phyloP scores from a whole-genome alignment of 1,139 yeast species.

The Cylindricascospora bacillispora region DNA sequence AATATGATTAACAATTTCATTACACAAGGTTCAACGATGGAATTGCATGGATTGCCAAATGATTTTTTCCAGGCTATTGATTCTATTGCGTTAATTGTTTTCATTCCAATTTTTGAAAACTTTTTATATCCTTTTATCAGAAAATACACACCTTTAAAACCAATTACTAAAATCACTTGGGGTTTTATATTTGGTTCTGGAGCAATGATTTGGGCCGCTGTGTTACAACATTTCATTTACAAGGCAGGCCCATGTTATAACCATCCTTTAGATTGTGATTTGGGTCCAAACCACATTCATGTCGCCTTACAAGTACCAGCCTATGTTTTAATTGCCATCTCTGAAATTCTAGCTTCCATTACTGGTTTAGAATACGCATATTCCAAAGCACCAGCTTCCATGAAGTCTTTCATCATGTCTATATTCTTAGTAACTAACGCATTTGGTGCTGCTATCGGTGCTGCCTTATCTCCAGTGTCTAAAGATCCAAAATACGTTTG shows the following conservation, averaged over 20 bases:
- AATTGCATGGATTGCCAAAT: slow-evolving; percentile 55
- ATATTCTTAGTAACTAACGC: slow-evolving; percentile 50
- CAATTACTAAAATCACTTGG: slow-evolving; percentile 59
- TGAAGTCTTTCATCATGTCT: slow-evolving; percentile 61
- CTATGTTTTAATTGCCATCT: slow-evolving; percentile 45
- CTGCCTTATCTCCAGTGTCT: slow-evolving; percentile 55
- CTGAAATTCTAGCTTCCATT: slow-evolving; percentile 58
- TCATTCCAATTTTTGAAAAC: slow-evolving; percentile 52
- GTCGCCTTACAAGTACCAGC: slow-evolving; percentile 37
- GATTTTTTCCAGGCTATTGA: slow-evolving; percentile 58
- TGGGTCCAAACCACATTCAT: slow-evolving; percentile 22
- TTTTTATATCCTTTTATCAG: slow-evolving; percentile 47
- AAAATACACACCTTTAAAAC: slow-evolving; percentile 43
- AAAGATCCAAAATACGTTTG: slow-evolving; percentile 57
- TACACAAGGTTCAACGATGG: slow-evolving; percentile 56
- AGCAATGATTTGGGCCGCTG: slow-evolving; percentile 72
- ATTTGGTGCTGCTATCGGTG: slow-evolving; percentile 60
- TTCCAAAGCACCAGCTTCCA: slow-evolving; percentile 51
- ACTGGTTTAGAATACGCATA: slow-evolving; percentile 64
- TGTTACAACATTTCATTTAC: slow-evolving; percentile 65
- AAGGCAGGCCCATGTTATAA: slow-evolving; percentile 67
- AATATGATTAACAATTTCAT: slow-evolving; percentile 53
- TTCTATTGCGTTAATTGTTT: slow-evolving; percentile 50
- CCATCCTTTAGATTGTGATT: slow-evolving; percentile 35
- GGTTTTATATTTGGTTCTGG: slow-evolving; percentile 65